Conservation (phyloP, 352 stramenopile species). For the Pythium sukuiense region DNA sequence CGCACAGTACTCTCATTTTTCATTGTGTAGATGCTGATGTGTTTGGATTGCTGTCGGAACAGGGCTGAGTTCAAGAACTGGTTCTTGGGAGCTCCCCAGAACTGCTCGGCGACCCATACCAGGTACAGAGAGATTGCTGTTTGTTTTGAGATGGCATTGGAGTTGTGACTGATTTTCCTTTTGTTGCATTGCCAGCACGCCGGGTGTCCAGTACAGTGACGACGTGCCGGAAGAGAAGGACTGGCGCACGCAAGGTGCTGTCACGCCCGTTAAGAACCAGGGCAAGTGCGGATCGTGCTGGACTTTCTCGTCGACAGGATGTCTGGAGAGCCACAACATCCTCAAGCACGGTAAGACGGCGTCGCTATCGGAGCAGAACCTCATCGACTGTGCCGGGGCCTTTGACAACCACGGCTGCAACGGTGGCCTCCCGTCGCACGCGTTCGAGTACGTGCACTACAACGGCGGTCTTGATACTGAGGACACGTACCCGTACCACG, state of each 20-base stretch:
- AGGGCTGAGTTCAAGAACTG: constrained; percentile 75
- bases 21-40: neutral
- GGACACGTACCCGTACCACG: constrained; percentile 74
- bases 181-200: neutral
- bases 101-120: constrained; percentile 65
- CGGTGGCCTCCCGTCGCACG: constrained; percentile 96
- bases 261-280: constrained; percentile 98
- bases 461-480: constrained; percentile 86
- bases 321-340: constrained; percentile 96
- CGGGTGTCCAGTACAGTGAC: constrained; percentile 29
- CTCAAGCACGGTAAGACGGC: constrained; percentile 91
- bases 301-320: constrained; percentile 98
- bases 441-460: constrained; percentile 95
- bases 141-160: too few relatives aligned
- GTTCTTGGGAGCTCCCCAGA: constrained; percentile 67
- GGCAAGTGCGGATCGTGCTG: constrained; percentile 98
- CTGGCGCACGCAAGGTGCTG: constrained; percentile 91
- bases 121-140: constrained; percentile 23
- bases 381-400: constrained; percentile 94
- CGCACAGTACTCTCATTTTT: neutral
- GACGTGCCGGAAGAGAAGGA: constrained; percentile 90
- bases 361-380: constrained; percentile 96
- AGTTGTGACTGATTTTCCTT: too few relatives aligned
- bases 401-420: constrained; percentile 96
- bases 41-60: too few relatives aligned